phyloP scores from a whole-genome alignment of 148 eudicot species.

The Rhododendron ferrugineum region DNA sequence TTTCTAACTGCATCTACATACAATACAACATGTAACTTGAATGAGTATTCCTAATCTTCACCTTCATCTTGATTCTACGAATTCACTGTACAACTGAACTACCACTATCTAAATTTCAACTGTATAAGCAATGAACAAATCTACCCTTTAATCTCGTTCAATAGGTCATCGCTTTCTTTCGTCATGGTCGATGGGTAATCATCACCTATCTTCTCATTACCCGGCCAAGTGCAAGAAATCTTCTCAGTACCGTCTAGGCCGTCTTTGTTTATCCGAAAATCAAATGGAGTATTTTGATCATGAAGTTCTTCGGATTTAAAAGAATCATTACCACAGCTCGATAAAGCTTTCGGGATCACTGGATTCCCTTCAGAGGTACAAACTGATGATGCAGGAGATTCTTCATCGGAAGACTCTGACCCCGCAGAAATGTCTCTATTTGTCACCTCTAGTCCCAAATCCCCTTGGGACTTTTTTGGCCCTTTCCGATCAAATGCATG shows the following conservation, averaged over 20 bases:
- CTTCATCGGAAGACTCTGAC: slow-evolving; percentile 48
- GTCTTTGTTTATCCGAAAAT: not conserved
- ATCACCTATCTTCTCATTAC: not conserved
- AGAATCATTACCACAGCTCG: slow-evolving; percentile 10
- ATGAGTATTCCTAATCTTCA: not conserved
- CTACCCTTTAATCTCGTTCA: not conserved
- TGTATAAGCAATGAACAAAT: not conserved
- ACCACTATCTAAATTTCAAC: not conserved
- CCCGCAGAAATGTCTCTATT: slow-evolving; percentile 14
- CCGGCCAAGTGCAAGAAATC: not conserved
- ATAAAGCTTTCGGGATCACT: slow-evolving; percentile 10
- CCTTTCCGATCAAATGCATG: slow-evolving; percentile 39
- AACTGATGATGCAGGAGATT: slow-evolving; percentile 28
- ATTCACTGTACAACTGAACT: not conserved
- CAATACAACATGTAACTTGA: slow-evolving; percentile 5
- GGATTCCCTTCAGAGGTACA: slow-evolving; percentile 20
- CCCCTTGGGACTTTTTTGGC: slow-evolving; percentile 21
- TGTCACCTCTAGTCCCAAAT: not conserved
- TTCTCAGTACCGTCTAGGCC: not conserved
- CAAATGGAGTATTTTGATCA: slow-evolving; percentile 10
- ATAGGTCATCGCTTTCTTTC: not conserved
- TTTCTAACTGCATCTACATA: not conserved
- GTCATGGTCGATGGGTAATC: not conserved
- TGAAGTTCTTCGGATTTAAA: slow-evolving; percentile 14
- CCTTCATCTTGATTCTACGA: not conserved